phyloP scores from a whole-genome alignment of 345 rosid species.

The Aquilaria sinensis region DNA sequence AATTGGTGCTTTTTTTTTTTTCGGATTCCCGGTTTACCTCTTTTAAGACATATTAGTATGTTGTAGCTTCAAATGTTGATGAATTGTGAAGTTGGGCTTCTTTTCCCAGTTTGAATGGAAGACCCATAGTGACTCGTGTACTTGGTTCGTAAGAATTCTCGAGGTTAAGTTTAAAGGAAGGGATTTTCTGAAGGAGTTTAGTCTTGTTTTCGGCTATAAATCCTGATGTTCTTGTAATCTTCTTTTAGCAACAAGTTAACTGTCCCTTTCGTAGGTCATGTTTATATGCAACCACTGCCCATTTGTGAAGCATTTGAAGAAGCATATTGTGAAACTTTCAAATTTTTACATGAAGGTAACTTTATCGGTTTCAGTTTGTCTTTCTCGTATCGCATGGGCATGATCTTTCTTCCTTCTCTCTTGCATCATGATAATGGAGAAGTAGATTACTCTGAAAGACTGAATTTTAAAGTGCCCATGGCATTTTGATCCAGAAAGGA shows the following conservation, averaged over 20 bases:
- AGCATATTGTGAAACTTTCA: constrained; percentile 69
- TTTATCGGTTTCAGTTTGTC: background rate
- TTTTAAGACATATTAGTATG: background rate
- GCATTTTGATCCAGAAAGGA: constrained; percentile 56
- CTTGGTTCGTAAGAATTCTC: no score
- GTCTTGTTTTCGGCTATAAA: background rate
- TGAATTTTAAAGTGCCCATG: background rate
- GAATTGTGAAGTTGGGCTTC: background rate
- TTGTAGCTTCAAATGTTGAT: background rate
- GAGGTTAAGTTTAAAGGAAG: no score
- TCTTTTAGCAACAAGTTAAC: background rate
- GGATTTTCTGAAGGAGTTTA: background rate
- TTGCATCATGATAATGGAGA: background rate
- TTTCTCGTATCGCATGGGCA: background rate
- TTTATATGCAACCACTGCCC: constrained; percentile 94
- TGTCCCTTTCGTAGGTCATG: constrained; percentile 49
- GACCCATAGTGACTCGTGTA: no score
- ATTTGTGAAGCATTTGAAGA: constrained; percentile 86
- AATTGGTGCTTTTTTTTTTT: constrained; percentile 7
- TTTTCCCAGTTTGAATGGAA: no score
- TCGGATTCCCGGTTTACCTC: background rate
- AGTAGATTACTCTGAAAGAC: background rate
- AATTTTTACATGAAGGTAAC: constrained; percentile 75
- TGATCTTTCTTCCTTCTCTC: constrained; percentile 6
- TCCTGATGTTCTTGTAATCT: constrained; percentile 1